Conservation (phyloP, 805 yeast species). For the Cyberlindnera maritima region DNA sequence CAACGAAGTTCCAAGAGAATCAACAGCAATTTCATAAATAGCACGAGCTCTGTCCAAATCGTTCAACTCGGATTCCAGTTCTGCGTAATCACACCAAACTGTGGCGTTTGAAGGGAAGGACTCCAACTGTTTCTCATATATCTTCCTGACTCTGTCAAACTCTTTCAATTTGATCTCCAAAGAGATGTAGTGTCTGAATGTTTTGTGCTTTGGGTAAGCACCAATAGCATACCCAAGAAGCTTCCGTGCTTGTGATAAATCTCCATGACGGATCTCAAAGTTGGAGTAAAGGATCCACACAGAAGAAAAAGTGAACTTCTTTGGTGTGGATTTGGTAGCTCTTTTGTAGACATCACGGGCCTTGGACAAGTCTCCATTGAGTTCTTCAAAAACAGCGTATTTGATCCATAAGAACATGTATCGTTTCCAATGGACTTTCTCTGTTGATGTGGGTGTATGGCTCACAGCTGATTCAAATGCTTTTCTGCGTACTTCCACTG, state of each 20-base stretch:
- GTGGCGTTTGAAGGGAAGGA: conserved; percentile 37
- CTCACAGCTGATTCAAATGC: conserved; percentile 45
- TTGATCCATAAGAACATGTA: conserved; percentile 72
- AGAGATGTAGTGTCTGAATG: conserved; percentile 62
- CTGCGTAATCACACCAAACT: conserved; percentile 64
- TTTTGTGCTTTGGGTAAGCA: conserved; percentile 52
- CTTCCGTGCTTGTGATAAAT: conserved; percentile 56
- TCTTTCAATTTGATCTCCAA: conserved; percentile 70
- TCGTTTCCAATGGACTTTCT: conserved; percentile 57
- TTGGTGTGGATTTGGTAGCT: conserved; percentile 50
- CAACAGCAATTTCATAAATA: conserved; percentile 52
- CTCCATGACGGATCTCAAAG: conserved; percentile 66
- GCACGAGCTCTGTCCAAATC: conserved; percentile 69
- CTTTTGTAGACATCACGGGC: conserved; percentile 52
- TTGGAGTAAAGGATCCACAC: conserved; percentile 71
- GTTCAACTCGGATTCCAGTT: conserved; percentile 62
- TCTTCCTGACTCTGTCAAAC: conserved; percentile 72
- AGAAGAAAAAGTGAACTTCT: conserved; percentile 63
- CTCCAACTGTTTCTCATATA: conserved; percentile 68
- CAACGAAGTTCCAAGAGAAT: conserved; percentile 18
- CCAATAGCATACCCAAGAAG: conserved; percentile 75
- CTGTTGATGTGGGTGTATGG: conserved; percentile 33
- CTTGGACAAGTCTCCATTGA: conserved; percentile 38
- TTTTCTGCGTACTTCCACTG: conserved; percentile 31
- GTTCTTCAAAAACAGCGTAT: conserved; percentile 62